phyloP scores from a whole-genome alignment of 202 grass and related monocot genomes.

The Elaeis oleifera region DNA sequence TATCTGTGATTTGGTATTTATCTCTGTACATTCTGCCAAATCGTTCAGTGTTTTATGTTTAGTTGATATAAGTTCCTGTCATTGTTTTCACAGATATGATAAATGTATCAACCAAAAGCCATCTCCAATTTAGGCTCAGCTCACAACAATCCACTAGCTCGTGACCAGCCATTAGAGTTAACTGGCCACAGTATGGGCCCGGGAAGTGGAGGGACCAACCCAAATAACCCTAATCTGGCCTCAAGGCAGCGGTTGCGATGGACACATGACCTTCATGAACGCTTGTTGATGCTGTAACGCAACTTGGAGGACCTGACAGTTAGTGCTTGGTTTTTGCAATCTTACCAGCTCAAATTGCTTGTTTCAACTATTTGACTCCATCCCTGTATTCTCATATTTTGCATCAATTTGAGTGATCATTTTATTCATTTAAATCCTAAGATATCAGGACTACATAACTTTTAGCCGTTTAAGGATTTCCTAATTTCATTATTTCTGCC shows the following conservation, averaged over 20 bases:
- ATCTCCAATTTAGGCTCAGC: conserved; percentile 11
- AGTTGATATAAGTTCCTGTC: background rate
- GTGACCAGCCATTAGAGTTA: conserved; percentile 13
- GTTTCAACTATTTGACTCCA: too few relatives aligned
- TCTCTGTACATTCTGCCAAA: too few relatives aligned
- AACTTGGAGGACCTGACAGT: conserved; percentile 41
- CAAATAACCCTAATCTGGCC: conserved; percentile 26
- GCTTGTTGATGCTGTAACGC: conserved; percentile 33
- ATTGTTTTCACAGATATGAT: conserved; percentile 22
- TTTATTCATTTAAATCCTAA: too few relatives aligned
- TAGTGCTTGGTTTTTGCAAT: background rate
- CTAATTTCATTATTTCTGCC: too few relatives aligned
- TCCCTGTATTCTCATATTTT: too few relatives aligned
- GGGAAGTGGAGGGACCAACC: conserved; percentile 13
- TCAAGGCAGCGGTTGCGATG: conserved; percentile 39
- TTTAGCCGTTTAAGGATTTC: too few relatives aligned
- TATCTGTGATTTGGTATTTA: too few relatives aligned
- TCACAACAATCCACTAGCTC: conserved; percentile 5
- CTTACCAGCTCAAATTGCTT: background rate
- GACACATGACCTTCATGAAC: conserved; percentile 41
- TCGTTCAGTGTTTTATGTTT: too few relatives aligned
- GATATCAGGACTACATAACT: too few relatives aligned
- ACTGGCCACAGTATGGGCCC: conserved; percentile 17
- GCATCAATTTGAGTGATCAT: too few relatives aligned
- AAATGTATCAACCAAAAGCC: conserved; percentile 37